A percentile compares a stretch with the other conserved stretches of the same genome.
Evolutionary conservation across 768 basidiomycete genomes (phyloP).

Genomic region (Termitomyces heimii): DNA sequence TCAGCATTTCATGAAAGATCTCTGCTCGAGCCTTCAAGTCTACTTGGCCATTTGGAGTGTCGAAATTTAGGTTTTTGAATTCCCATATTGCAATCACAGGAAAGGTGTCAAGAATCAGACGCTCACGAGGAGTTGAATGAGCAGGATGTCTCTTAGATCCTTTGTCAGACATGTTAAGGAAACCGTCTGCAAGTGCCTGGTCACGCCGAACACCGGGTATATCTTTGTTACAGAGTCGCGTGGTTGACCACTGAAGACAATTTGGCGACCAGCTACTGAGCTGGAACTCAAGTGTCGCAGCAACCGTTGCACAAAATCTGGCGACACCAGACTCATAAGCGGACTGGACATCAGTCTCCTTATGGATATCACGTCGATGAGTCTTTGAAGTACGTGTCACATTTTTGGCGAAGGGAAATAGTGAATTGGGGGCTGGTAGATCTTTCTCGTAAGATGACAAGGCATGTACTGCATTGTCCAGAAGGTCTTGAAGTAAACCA

Average conservation of each 20-base stretch:
- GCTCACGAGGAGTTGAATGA: background rate
- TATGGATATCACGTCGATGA: background rate
- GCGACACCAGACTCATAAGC: background rate
- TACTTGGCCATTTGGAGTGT: background rate
- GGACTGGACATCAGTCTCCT: background rate
- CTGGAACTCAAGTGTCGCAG: background rate
- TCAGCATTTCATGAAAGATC: background rate
- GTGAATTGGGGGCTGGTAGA: background rate
- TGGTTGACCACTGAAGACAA: background rate
- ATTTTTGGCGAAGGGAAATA: background rate
- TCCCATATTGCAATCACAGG: too few relatives aligned
- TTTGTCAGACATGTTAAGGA: background rate
- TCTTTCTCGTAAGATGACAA: background rate
- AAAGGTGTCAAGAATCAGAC: background rate
- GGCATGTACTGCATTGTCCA: background rate
- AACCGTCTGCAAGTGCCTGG: background rate
- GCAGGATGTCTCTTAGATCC: background rate
- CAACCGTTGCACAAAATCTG: background rate
- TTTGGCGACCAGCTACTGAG: background rate
- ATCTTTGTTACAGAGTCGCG: background rate
- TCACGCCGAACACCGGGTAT: too few relatives aligned
- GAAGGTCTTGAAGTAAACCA: background rate
- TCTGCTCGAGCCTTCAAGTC: background rate
- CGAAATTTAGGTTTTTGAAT: constrained; percentile 2
- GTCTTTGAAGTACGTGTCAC: background rate